Percentiles rank a stretch among this genome's conserved stretches.
Conservation (phyloP, 2,329 filamentous ascomycete genomes). For the Tolypocladium ovalisporum region DNA sequence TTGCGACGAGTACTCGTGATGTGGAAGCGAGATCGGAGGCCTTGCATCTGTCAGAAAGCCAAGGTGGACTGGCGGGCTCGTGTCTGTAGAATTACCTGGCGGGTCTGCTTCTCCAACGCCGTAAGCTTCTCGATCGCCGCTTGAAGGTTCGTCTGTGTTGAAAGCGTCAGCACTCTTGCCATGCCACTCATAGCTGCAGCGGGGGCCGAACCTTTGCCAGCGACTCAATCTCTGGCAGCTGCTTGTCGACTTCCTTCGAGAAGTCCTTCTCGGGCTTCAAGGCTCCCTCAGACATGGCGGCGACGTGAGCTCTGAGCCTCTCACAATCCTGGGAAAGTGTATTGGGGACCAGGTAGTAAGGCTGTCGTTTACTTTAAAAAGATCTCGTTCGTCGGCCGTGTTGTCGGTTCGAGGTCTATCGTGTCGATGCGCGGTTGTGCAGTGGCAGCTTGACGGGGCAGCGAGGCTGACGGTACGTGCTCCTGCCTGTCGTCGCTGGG, state of each 20-base stretch:
- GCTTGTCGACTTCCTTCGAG: constrained; percentile 87
- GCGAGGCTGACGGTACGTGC: constrained; percentile 8
- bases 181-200: not conserved
- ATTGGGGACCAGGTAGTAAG: not conserved
- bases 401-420: not conserved
- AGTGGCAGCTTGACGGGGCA: not conserved
- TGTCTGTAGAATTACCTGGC: constrained; percentile 54
- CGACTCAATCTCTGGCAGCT: constrained; percentile 82
- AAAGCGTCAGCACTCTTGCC: constrained; percentile 5
- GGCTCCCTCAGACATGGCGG: constrained; percentile 65
- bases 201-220: constrained; percentile 65
- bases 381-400: not conserved
- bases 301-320: constrained; percentile 1
- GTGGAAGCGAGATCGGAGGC: constrained; percentile 94
- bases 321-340: not conserved
- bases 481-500: not conserved
- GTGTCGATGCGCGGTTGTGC: not conserved
- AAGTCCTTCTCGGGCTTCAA: constrained; percentile 98
- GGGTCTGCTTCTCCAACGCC: constrained; percentile 86
- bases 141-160: constrained; percentile 60
- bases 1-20: constrained; percentile 73
- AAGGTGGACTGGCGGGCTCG: constrained; percentile 6
- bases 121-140: constrained; percentile 90
- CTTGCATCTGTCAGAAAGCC: constrained; percentile 31
- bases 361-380: not conserved